phyloP scores from a whole-genome alignment of 768 basidiomycete species.

The Suillus weaverae region DNA sequence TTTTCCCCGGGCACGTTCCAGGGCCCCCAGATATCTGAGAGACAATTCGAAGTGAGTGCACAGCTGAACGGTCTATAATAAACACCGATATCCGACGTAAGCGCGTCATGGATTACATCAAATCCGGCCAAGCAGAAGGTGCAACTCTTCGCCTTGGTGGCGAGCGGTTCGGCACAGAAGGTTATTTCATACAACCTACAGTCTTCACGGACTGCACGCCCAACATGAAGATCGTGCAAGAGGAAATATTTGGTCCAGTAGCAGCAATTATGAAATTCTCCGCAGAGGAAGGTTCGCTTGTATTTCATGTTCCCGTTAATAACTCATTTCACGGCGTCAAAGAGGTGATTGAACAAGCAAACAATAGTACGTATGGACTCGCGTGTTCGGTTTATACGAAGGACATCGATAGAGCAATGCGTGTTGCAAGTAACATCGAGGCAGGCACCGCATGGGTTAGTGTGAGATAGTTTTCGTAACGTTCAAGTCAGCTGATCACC shows the following conservation, averaged over 20 bases:
- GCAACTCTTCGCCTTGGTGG: conserved; percentile 72
- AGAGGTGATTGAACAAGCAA: conserved; percentile 71
- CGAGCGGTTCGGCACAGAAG: conserved; percentile 52
- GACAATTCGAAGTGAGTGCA: conserved; percentile 66
- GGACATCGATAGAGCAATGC: conserved; percentile 72
- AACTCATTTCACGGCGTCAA: neutral
- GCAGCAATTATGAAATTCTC: conserved; percentile 76
- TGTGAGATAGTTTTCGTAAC: neutral
- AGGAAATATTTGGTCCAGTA: conserved; percentile 84
- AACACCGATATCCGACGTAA: conserved; percentile 85
- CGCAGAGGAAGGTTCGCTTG: conserved; percentile 42
- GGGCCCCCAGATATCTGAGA: conserved; percentile 77
- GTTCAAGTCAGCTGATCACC: conserved; percentile 11
- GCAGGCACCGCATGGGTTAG: conserved; percentile 80
- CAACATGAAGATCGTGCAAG: conserved; percentile 72
- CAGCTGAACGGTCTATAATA: conserved; percentile 26
- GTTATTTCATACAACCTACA: conserved; percentile 76
- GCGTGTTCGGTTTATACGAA: conserved; percentile 85
- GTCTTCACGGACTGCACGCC: conserved; percentile 66
- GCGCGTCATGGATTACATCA: conserved; percentile 78
- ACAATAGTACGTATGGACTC: conserved; percentile 85
- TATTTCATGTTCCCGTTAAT: neutral
- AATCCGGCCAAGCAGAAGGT: conserved; percentile 69
- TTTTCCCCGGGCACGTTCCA: conserved; percentile 61
- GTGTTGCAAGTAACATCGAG: conserved; percentile 69